phyloP scores from a whole-genome alignment of 2,329 filamentous ascomycete species.

The Colletotrichum sp. region DNA sequence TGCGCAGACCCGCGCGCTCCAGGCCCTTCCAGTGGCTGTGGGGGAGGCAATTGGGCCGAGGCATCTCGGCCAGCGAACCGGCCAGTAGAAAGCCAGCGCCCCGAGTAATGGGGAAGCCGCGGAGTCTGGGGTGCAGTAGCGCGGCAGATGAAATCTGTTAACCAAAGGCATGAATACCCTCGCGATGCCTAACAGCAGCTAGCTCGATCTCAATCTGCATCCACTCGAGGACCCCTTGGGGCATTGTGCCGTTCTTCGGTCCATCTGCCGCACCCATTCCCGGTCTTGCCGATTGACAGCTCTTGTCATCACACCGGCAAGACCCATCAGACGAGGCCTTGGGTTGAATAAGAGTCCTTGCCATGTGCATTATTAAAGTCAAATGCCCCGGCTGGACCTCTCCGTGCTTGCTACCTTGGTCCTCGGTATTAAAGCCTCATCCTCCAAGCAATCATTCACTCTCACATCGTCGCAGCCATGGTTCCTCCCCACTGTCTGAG shows the following conservation, averaged over 20 bases:
- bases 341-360: not conserved
- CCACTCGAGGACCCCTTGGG: not conserved
- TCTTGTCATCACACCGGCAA: not conserved
- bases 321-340: not conserved
- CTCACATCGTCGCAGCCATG: not conserved
- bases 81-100: not conserved
- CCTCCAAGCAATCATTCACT: not conserved
- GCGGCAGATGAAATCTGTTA: not conserved
- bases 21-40: slow-evolving; percentile 8
- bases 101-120: not conserved
- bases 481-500: not conserved
- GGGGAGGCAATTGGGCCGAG: slow-evolving; percentile 17
- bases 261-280: not conserved
- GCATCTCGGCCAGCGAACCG: slow-evolving; percentile 13
- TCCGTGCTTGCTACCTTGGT: not conserved
- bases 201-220: not conserved
- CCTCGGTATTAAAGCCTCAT: not conserved
- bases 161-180: rapidly evolving
- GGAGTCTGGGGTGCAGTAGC: slow-evolving; percentile 20
- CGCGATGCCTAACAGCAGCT: not conserved
- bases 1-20: not conserved
- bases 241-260: not conserved
- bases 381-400: not conserved
- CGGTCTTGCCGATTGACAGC: not conserved
- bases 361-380: not conserved